Evolutionary conservation across 371 early-diverging fungal species (phyloP).

Genomic region (Apophysomyces ossiformis): DNA sequence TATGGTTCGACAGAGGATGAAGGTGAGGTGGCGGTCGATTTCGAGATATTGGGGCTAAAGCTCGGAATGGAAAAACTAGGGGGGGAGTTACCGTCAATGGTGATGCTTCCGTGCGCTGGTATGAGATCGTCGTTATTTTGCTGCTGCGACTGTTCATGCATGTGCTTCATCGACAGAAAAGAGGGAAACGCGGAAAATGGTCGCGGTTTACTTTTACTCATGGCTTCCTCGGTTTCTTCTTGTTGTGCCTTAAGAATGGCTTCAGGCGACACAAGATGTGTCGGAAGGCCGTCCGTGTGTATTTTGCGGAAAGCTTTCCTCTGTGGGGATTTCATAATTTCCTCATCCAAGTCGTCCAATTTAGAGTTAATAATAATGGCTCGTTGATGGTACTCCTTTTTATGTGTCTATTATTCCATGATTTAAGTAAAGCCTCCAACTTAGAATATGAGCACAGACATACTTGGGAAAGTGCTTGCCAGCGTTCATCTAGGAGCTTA

Average conservation of each 20-base stretch:
- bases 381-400: slow-evolving; percentile 16
- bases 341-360: slow-evolving; percentile 18
- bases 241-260: slow-evolving; percentile 49
- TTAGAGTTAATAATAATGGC: slow-evolving; percentile 22
- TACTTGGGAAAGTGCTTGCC: slow-evolving; percentile 18
- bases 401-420: slow-evolving; percentile 12
- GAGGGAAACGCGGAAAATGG: slow-evolving; percentile 38
- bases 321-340: slow-evolving; percentile 5
- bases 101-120: neutral
- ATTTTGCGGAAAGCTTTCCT: slow-evolving; percentile 15
- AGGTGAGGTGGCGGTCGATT: slow-evolving; percentile 18
- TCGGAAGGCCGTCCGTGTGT: slow-evolving; percentile 12
- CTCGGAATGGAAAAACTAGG: slow-evolving; percentile 20
- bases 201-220: slow-evolving; percentile 20
- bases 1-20: slow-evolving; percentile 10
- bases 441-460: slow-evolving; percentile 7
- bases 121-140: neutral
- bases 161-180: slow-evolving; percentile 29
- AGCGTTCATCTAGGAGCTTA: slow-evolving; percentile 14
- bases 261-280: slow-evolving; percentile 51
- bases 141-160: slow-evolving; percentile 18
- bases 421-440: neutral
- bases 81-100: slow-evolving; percentile 1
- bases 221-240: slow-evolving; percentile 47
- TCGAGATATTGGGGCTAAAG: slow-evolving; percentile 12